A percentile compares a stretch with the other conserved stretches of the same genome.
Conservation (phyloP, 2,329 filamentous ascomycete genomes). For the Neocatenulostroma microsporum region DNA sequence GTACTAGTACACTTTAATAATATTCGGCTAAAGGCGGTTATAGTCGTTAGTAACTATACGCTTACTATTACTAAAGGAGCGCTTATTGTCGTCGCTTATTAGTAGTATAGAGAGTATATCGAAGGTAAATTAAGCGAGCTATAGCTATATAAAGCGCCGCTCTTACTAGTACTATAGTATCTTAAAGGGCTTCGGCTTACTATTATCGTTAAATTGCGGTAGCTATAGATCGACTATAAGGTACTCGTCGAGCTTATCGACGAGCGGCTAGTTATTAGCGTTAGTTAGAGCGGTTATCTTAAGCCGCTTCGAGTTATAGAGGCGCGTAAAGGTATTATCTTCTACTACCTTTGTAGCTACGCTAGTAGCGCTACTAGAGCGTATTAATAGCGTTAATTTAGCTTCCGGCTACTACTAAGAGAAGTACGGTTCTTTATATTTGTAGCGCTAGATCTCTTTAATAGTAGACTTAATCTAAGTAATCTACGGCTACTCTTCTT, state of each 20-base stretch:
- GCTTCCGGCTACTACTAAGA: no score
- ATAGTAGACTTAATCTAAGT: background rate
- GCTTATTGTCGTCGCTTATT: conserved; percentile 1
- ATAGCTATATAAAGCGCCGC: background rate
- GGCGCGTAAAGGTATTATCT: background rate
- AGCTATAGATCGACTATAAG: no score
- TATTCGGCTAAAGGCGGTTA: background rate
- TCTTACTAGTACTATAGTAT: background rate
- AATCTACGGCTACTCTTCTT: background rate
- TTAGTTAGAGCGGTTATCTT: no score
- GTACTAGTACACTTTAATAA: background rate
- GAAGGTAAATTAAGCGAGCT: background rate
- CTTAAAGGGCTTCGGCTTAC: no score
- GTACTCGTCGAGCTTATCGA: no score
- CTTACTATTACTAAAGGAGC: background rate
- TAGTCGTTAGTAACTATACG: background rate
- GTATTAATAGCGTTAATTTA: no score
- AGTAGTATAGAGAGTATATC: conserved; percentile 1
- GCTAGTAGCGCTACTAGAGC: no score
- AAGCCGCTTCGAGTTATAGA: background rate
- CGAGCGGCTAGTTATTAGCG: no score
- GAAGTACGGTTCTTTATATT: conserved; percentile 1
- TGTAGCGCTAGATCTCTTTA: background rate
- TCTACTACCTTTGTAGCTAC: no score
- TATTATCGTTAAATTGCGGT: no score